phyloP scores from a whole-genome alignment of 257 asterid genomes.

The Ilex aquifolium region DNA sequence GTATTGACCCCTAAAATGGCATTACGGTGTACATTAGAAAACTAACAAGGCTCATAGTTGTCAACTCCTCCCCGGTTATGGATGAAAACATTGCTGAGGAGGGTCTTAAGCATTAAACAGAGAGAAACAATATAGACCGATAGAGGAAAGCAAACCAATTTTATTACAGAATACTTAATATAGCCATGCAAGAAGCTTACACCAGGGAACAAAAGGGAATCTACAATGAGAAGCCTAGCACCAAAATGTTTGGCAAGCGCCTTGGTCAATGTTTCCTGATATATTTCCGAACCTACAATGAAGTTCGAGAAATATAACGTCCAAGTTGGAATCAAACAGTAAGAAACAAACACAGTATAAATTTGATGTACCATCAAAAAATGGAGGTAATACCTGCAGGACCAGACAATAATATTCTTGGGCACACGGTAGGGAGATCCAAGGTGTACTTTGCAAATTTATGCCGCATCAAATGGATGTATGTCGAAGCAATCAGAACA shows the following conservation, averaged over 20 bases:
- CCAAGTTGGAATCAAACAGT: slow-evolving; percentile 15
- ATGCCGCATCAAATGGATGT: slow-evolving; percentile 56
- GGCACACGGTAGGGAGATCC: slow-evolving; percentile 69
- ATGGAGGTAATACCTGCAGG: slow-evolving; percentile 59
- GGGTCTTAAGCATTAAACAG: neutral
- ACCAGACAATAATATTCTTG: slow-evolving; percentile 76
- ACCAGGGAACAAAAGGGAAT: slow-evolving; percentile 58
- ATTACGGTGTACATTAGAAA: neutral
- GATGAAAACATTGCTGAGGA: neutral
- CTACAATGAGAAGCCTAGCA: slow-evolving; percentile 64
- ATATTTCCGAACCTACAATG: slow-evolving; percentile 76
- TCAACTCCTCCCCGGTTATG: neutral
- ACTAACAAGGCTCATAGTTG: neutral
- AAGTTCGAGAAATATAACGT: neutral
- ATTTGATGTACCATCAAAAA: slow-evolving; percentile 1
- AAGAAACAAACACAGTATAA: slow-evolving; percentile 4
- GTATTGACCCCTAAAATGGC: slow-evolving; percentile 45
- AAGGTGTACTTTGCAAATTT: slow-evolving; percentile 46
- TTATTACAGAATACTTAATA: neutral
- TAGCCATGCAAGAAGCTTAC: slow-evolving; percentile 40
- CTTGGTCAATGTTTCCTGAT: slow-evolving; percentile 12
- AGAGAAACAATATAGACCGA: slow-evolving; percentile 6
- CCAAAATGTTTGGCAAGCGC: slow-evolving; percentile 6
- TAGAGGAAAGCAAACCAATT: slow-evolving; percentile 3
- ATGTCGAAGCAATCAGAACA: slow-evolving; percentile 72